Evolutionary conservation across 1,284 basidiomycete genomes (phyloP).

Genomic region (Prillingera fragicola): DNA sequence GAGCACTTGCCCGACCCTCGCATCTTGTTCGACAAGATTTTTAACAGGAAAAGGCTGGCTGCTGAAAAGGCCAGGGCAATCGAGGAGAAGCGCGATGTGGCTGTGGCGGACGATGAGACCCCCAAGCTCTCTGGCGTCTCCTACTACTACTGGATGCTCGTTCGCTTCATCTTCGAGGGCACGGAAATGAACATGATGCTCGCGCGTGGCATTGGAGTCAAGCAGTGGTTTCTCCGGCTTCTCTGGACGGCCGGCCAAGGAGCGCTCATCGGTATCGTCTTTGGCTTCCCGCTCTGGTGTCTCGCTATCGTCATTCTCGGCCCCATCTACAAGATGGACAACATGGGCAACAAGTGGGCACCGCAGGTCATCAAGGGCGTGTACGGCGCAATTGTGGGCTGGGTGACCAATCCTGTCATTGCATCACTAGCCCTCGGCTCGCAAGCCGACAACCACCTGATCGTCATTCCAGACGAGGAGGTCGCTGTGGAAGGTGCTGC

Average conservation of each 20-base stretch:
- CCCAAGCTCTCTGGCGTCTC: slow-evolving; percentile 15
- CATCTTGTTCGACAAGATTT: slow-evolving; percentile 15
- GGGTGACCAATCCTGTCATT: slow-evolving; percentile 48
- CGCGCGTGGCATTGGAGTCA: slow-evolving; percentile 14
- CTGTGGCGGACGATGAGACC: not conserved
- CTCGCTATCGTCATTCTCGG: slow-evolving; percentile 45
- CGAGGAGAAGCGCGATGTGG: not conserved
- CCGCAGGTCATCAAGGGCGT: slow-evolving; percentile 47
- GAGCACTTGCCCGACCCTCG: slow-evolving; percentile 45
- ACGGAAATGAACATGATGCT: slow-evolving; percentile 46
- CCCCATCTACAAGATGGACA: slow-evolving; percentile 41
- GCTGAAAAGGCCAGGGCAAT: not conserved
- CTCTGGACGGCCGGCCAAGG: slow-evolving; percentile 45
- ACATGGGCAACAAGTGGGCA: slow-evolving; percentile 45
- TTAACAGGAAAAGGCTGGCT: slow-evolving; percentile 2
- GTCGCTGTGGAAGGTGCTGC: no score
- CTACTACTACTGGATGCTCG: slow-evolving; percentile 42
- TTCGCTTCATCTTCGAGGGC: slow-evolving; percentile 48
- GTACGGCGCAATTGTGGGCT: slow-evolving; percentile 44
- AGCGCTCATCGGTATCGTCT: slow-evolving; percentile 40
- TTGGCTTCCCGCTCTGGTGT: slow-evolving; percentile 46
- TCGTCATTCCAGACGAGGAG: slow-evolving; percentile 27
- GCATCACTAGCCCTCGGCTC: slow-evolving; percentile 45
- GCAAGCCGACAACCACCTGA: slow-evolving; percentile 46
- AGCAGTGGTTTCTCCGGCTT: slow-evolving; percentile 32